These are phyloP conservation scores for Dendrobium catenatum DNA, from an alignment of 106 monocot genomes.

Conservation along the genomic window DNA sequence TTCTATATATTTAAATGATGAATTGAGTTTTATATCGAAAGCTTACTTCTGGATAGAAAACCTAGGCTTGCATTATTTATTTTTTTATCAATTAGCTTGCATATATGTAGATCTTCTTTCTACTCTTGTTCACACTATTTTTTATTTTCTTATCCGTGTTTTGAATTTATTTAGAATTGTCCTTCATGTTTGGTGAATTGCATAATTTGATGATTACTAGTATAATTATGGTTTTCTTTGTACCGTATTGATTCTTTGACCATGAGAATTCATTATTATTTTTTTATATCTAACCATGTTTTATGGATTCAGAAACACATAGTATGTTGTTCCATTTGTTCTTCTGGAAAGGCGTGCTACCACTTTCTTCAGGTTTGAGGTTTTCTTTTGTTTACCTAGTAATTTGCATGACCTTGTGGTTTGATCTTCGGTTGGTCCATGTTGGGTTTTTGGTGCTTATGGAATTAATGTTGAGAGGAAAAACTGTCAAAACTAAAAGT, in stretches of 20 bases:
- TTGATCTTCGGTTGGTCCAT: background rate
- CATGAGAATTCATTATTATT: background rate
- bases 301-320: conserved; percentile 67
- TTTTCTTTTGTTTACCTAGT: background rate
- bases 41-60: background rate
- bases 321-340: conserved; percentile 52
- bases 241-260: background rate
- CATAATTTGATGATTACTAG: background rate
- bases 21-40: background rate
- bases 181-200: background rate
- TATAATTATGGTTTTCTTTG: background rate
- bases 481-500: background rate
- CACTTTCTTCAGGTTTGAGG: conserved; percentile 54
- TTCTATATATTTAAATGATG: background rate
- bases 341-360: conserved; percentile 76
- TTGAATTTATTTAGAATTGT: too few species aligned
- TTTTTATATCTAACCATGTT: background rate
- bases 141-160: background rate
- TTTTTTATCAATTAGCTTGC: background rate
- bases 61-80: background rate
- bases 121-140: background rate
- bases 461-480: background rate
- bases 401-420: background rate
- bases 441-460: background rate
- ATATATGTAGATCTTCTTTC: background rate